Conservation (phyloP, 1,284 basidiomycete species). For the Wallemia mellicola region DNA sequence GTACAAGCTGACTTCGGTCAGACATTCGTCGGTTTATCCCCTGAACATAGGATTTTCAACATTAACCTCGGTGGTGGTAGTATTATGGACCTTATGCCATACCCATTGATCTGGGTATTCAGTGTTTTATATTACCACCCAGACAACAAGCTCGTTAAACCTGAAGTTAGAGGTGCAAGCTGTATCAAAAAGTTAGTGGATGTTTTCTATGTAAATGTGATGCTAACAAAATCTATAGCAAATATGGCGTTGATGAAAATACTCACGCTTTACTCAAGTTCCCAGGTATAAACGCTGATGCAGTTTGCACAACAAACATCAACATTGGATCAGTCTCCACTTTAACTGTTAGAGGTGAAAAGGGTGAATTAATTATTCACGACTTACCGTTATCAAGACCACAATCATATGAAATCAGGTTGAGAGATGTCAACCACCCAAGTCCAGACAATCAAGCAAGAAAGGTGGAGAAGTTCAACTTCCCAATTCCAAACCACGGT, state of each 20-base stretch:
- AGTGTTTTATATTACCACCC: constrained; percentile 14
- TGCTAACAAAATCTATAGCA: not conserved
- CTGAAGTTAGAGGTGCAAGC: constrained; percentile 3
- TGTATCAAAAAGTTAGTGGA: not conserved
- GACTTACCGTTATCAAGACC: not conserved
- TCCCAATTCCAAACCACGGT: constrained; percentile 1
- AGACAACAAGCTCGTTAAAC: constrained; percentile 9
- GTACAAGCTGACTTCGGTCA: constrained; percentile 13
- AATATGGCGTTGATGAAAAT: not conserved
- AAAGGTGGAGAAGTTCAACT: not conserved
- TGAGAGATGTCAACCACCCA: not conserved
- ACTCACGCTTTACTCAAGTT: not conserved
- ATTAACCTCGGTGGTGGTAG: constrained; percentile 19
- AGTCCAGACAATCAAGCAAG: not conserved
- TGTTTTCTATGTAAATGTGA: not conserved
- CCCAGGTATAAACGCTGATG: not conserved
- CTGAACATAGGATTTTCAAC: constrained; percentile 16
- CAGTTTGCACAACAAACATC: not conserved
- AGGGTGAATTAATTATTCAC: not conserved
- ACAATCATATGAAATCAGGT: not conserved
- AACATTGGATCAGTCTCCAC: not conserved
- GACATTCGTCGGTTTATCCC: constrained; percentile 5
- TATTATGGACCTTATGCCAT: constrained; percentile 20
- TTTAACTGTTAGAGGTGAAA: not conserved
- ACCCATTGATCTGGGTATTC: constrained; percentile 11